Percentiles rank a stretch among this genome's conserved stretches.
Conservation (phyloP, 148 eudicot genomes). For the Talinum fruticosum region DNA sequence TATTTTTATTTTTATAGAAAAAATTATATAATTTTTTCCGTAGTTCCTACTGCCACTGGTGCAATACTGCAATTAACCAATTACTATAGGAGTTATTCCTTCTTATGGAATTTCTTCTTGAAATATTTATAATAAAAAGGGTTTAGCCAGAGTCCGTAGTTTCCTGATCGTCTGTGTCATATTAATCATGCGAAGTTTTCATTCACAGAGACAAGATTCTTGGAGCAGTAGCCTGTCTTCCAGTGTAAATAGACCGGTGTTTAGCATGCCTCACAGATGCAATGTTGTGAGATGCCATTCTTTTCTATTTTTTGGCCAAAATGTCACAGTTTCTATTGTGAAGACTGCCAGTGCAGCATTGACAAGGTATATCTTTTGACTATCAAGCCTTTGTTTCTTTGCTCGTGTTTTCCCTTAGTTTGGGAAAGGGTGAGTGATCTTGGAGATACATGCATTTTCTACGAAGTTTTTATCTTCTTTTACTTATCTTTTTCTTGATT, state of each 20-base stretch:
- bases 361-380: constrained; percentile 45
- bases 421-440: neutral
- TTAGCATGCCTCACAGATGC: constrained; percentile 34
- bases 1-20: too few species aligned
- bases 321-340: constrained; percentile 34
- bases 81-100: neutral
- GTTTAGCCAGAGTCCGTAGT: neutral
- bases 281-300: constrained; percentile 51
- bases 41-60: neutral
- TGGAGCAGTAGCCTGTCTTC: constrained; percentile 42
- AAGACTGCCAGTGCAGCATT: constrained; percentile 56
- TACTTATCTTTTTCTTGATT: neutral
- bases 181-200: constrained; percentile 11
- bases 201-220: constrained; percentile 50
- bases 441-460: neutral
- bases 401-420: neutral
- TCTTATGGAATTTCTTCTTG: neutral
- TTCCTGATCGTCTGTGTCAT: neutral
- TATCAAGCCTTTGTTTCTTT: constrained; percentile 5
- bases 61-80: neutral
- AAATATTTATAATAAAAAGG: neutral
- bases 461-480: too few species aligned
- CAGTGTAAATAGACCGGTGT: constrained; percentile 35
- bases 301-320: constrained; percentile 42
- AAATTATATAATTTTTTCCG: too few species aligned